Conservation (phyloP, 1,284 basidiomycete species). For the Peniophora sp. region DNA sequence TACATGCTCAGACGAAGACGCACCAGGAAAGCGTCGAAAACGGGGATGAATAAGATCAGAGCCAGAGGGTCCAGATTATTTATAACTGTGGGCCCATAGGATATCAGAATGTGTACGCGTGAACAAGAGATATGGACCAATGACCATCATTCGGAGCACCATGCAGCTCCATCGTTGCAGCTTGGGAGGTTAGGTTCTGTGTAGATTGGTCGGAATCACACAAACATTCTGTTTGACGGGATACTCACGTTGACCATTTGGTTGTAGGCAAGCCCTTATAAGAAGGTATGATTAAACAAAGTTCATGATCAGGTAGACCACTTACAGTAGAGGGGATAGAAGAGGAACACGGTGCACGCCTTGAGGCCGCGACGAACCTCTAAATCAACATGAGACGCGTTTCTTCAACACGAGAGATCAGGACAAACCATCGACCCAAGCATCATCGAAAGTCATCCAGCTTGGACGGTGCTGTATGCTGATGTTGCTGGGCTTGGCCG, state of each 20-base stretch:
- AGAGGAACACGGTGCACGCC: conserved; percentile 79
- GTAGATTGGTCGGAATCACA: too few relatives aligned
- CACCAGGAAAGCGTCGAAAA: conserved; percentile 43
- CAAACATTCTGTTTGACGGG: too few relatives aligned
- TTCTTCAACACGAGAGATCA: too few relatives aligned
- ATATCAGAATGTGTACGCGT: too few relatives aligned
- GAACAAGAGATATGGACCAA: too few relatives aligned
- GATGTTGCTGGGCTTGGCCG: conserved; percentile 58
- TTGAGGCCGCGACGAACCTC: conserved; percentile 79
- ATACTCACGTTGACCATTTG: conserved; percentile 53
- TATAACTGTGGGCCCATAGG: conserved; percentile 32
- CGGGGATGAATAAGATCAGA: conserved; percentile 68
- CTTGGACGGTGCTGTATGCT: conserved; percentile 32
- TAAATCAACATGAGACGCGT: too few relatives aligned
- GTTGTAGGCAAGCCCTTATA: conserved; percentile 65
- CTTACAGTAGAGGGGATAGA: conserved; percentile 69
- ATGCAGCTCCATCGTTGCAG: conserved; percentile 63
- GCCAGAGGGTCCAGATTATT: conserved; percentile 77
- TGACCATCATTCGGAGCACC: conserved; percentile 73
- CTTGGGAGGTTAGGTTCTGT: conserved; percentile 69
- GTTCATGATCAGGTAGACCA: background rate
- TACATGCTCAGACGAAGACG: too few relatives aligned
- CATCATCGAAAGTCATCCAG: conserved; percentile 74
- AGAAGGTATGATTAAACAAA: conserved; percentile 3
- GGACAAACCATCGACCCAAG: conserved; percentile 54